Conservation (phyloP, 164 flowering plant genomes). For the Piper betle region DNA sequence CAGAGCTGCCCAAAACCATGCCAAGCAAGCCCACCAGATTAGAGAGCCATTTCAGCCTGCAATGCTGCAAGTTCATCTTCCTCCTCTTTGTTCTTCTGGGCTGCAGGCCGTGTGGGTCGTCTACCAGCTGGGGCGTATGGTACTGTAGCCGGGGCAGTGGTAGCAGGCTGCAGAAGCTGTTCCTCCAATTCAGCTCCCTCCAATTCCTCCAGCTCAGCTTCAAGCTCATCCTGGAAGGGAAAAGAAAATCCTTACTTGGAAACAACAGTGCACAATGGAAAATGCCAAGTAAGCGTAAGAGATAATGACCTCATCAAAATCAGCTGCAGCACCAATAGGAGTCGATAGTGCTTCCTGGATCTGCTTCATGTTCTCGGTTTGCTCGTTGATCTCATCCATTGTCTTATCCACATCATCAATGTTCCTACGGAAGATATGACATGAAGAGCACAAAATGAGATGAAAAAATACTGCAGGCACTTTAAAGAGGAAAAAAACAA, state of each 20-base stretch:
- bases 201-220: too few relatives aligned
- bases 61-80: too few relatives aligned
- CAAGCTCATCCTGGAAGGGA: not conserved
- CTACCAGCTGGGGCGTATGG: not conserved
- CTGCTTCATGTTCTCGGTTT: constrained; percentile 7
- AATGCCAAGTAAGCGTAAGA: not conserved
- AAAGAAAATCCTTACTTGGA: not conserved
- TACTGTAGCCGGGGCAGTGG: not conserved
- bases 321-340: constrained; percentile 7
- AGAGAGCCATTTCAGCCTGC: not conserved
- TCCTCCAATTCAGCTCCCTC: too few relatives aligned
- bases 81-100: too few relatives aligned
- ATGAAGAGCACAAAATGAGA: not conserved
- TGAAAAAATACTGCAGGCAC: too few relatives aligned
- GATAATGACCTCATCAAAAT: constrained; percentile 7
- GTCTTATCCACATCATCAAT: constrained; percentile 9
- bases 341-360: constrained; percentile 9
- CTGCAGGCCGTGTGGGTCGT: not conserved
- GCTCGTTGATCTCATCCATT: constrained; percentile 4
- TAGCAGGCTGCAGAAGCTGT: too few relatives aligned
- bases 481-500: not conserved
- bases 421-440: constrained; percentile 3
- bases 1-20: too few relatives aligned
- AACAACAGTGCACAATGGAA: not conserved
- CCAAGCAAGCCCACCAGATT: not conserved